Conservation (phyloP, 1,139 yeast species). For the Geotrichum citri-aurantii region DNA sequence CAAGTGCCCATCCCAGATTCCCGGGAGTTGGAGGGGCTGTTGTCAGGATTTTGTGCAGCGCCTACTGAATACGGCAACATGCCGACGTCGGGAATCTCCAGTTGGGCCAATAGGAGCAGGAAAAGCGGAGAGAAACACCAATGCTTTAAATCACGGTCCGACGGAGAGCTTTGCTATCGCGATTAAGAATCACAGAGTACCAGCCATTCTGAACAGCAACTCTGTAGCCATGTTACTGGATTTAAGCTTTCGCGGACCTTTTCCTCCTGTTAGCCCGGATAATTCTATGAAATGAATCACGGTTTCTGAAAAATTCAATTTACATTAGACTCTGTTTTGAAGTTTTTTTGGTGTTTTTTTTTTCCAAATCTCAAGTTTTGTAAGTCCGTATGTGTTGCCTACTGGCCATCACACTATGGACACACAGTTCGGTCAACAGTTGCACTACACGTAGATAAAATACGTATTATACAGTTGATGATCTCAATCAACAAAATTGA, state of each 20-base stretch:
- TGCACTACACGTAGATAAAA: too few species aligned
- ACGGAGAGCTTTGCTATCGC: neutral
- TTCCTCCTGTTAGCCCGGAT: neutral
- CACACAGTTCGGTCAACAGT: too few species aligned
- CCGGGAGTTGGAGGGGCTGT: neutral
- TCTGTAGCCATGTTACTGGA: neutral
- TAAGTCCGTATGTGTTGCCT: neutral
- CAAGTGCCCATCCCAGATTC: neutral
- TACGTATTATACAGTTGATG: too few species aligned
- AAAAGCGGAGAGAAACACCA: neutral
- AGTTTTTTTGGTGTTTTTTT: too few species aligned
- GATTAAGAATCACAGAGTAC: neutral
- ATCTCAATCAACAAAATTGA: neutral
- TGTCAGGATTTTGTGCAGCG: neutral
- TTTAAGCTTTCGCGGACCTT: neutral
- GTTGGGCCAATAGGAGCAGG: neutral
- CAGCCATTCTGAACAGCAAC: neutral
- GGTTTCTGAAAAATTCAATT: neutral
- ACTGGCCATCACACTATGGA: too few species aligned
- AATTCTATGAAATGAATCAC: neutral
- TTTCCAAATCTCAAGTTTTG: neutral
- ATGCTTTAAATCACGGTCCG: neutral
- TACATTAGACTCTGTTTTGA: neutral
- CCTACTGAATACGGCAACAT: neutral
- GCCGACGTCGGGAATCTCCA: neutral